Evolutionary conservation across 495 filamentous ascomycete species (phyloP).

Genomic region (Aspergillus cristatus): DNA sequence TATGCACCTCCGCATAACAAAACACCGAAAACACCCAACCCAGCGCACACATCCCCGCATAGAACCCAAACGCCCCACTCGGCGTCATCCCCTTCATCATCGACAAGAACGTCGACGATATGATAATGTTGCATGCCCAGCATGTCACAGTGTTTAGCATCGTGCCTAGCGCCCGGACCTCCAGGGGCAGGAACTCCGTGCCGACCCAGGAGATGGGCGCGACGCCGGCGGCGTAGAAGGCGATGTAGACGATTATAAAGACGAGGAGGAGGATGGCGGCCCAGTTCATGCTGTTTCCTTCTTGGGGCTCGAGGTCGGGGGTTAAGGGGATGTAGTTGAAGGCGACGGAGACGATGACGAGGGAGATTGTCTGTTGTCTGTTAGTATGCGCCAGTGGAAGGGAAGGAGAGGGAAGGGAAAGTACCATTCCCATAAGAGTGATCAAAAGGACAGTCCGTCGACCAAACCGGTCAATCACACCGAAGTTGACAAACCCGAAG

Average conservation of each 20-base stretch:
- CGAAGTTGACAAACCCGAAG: conserved; percentile 38
- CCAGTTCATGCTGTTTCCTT: conserved; percentile 16
- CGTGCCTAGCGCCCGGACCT: conserved; percentile 41
- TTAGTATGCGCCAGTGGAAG: no score
- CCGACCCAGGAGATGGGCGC: conserved; percentile 40
- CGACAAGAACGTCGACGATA: conserved; percentile 41
- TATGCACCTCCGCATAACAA: conserved; percentile 39
- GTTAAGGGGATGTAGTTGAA: conserved; percentile 43
- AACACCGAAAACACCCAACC: conserved; percentile 39
- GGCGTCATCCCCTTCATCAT: conserved; percentile 42
- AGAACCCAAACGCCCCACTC: conserved; percentile 41
- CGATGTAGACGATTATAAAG: conserved; percentile 36
- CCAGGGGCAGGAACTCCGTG: conserved; percentile 40
- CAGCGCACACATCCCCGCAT: conserved; percentile 37
- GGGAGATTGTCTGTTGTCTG: no score
- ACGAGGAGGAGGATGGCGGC: conserved; percentile 33
- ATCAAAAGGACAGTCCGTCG: conserved; percentile 34
- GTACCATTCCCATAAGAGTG: conserved; percentile 34
- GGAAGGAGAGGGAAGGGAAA: conserved; percentile 13
- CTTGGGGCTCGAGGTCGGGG: conserved; percentile 20
- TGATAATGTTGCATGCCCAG: conserved; percentile 43
- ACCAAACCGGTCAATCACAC: conserved; percentile 36
- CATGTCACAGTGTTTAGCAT: conserved; percentile 42
- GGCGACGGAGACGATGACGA: conserved; percentile 33
- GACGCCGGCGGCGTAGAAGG: conserved; percentile 34